phyloP scores from a whole-genome alignment of 2,329 filamentous ascomycete genomes.

The Clonostachys sp. region DNA sequence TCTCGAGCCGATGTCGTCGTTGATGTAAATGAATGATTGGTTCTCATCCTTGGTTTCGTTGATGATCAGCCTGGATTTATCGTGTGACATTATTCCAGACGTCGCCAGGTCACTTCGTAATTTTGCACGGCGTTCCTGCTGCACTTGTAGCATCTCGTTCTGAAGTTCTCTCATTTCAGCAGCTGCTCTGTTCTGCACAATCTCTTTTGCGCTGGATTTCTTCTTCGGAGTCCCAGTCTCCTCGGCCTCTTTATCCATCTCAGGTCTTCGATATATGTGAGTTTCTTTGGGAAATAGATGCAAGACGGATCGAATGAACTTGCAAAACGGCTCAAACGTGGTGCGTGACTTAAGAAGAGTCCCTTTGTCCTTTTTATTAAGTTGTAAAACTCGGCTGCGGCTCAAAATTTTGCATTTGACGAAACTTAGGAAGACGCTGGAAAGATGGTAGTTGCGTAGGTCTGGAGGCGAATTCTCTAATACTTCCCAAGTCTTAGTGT shows the following conservation, averaged over 20 bases:
- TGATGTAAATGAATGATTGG: slow-evolving; percentile 59
- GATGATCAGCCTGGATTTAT: slow-evolving; percentile 53
- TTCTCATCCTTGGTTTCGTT: slow-evolving; percentile 61
- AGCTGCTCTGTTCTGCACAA: slow-evolving; percentile 28
- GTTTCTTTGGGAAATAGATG: slow-evolving; percentile 21
- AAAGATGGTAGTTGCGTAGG: slow-evolving; percentile 19
- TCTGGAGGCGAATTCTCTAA: slow-evolving; percentile 5
- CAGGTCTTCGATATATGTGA: slow-evolving; percentile 16
- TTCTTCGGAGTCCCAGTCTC: slow-evolving; percentile 4
- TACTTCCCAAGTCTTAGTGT: slow-evolving; percentile 4
- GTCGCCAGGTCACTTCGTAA: slow-evolving; percentile 39
- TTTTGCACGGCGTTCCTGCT: slow-evolving; percentile 45
- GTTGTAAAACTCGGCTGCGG: slow-evolving; percentile 10
- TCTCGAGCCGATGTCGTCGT: slow-evolving; percentile 53
- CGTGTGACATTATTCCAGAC: slow-evolving; percentile 33
- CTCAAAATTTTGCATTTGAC: slow-evolving; percentile 12
- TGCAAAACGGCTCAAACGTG: slow-evolving; percentile 14
- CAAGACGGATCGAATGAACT: slow-evolving; percentile 16
- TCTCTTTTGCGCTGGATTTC: slow-evolving; percentile 13
- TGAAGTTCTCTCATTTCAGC: slow-evolving; percentile 52
- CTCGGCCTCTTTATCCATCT: slow-evolving; percentile 10
- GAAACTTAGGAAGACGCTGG: slow-evolving; percentile 21
- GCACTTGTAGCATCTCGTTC: slow-evolving; percentile 43
- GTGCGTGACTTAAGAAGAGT: slow-evolving; percentile 5
- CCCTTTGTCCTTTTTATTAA: slow-evolving; percentile 10